Base-by-base conservation (phyloP, 2,329 filamentous ascomycete genomes). In the Colletotrichum euphorbiae region DNA sequence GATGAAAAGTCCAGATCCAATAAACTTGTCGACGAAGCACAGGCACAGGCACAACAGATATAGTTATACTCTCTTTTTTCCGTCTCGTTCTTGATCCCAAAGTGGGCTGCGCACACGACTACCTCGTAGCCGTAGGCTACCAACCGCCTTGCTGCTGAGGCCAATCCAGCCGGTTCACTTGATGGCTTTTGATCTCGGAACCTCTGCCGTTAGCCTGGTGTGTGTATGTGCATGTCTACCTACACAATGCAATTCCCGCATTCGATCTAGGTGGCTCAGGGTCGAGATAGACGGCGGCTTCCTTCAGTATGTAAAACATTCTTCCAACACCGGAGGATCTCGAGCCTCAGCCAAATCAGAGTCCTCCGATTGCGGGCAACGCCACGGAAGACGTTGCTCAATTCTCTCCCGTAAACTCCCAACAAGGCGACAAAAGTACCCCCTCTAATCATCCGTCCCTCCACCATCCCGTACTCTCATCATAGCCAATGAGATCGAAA, bases 401-500 rank as follows among this genome's bases (percentile, higher is more conserved):
- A 28, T 8, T 28, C 7, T 28, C 28, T 24, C 24, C 4, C n/a
- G 21, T 28, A 28, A 28, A 28, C 50, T 33, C 13, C 28, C 52
- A n/a, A 42, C 52, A 11, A 24, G 1, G 28, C 28, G 28, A 8
- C 28, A 28, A 28, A 28, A 28, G 28, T 8, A 2, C 6, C 24
- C 28, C 28, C 28, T 28, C 6, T n/a, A 33, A 24, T 67, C 62
- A 69, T 38, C 52, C 62, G 51, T 67, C 63, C 57, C 48, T 70
- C 70, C 70, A 71, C 48, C 60, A 57, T 21, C 60, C 70, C 6
- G 63, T 61, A 13, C 58, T 46, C 21, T 55, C 57, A 38, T 70
- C 71, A 68, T 73, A 74, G 52, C 70, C 73, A 50, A 71, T 69
- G 38, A 61, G 40, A 50, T 63, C 62, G 24, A 71, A 57, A 33